A percentile compares a stretch with the other conserved stretches of the same genome.
These are phyloP conservation scores for Terana coerulea DNA, from an alignment of 768 basidiomycete genomes.

Conservation along the genomic window DNA sequence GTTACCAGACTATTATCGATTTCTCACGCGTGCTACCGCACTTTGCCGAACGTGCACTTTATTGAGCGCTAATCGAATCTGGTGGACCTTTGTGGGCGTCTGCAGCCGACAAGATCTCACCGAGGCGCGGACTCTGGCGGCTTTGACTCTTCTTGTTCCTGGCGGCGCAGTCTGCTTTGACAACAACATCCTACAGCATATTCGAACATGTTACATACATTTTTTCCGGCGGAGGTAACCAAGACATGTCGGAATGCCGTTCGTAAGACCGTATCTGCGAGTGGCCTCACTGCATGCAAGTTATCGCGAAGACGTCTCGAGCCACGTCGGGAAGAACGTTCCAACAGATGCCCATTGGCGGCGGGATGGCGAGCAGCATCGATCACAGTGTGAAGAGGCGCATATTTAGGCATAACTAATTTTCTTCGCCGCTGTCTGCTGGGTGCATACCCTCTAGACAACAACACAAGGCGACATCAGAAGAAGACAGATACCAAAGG, in stretches of 20 bases:
- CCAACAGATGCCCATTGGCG: background rate
- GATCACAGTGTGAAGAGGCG: no score
- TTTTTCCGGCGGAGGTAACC: no score
- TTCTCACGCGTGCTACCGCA: constrained; percentile 59
- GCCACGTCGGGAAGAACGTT: background rate
- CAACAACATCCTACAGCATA: no score
- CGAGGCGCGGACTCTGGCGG: no score
- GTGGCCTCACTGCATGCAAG: no score
- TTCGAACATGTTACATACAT: no score
- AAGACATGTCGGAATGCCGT: no score
- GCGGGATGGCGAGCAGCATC: no score
- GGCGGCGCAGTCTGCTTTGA: no score
- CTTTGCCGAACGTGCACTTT: constrained; percentile 35
- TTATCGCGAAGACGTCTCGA: no score
- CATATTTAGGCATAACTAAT: background rate
- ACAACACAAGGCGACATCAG: background rate
- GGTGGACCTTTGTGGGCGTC: constrained; percentile 1
- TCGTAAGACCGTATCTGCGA: no score
- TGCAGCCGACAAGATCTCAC: background rate
- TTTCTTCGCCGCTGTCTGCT: constrained; percentile 1
- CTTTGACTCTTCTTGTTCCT: no score
- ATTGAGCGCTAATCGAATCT: constrained; percentile 6
- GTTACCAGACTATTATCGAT: constrained; percentile 48
- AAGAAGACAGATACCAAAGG: background rate
- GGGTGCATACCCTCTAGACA: constrained; percentile 40